phyloP scores from a whole-genome alignment of 495 filamentous ascomycete species.

The Lineolata rhizophorae region DNA sequence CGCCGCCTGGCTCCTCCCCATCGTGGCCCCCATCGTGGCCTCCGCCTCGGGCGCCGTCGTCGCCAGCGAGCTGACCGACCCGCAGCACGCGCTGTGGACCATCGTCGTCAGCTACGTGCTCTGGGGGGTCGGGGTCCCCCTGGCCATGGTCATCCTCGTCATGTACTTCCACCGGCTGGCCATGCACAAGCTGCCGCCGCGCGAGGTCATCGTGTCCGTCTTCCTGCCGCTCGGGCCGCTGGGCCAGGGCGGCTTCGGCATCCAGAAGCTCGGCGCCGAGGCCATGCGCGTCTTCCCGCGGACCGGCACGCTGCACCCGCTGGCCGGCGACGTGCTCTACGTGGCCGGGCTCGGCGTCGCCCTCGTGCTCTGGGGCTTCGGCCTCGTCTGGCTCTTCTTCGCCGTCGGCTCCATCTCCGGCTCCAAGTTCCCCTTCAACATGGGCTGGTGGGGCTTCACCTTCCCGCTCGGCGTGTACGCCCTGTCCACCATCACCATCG shows the following conservation, averaged over 20 bases:
- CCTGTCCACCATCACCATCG: slow-evolving; percentile 15
- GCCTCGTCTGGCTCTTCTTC: slow-evolving; percentile 38
- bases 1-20: slow-evolving; percentile 36
- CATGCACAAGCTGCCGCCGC: slow-evolving; percentile 31
- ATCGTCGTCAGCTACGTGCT: slow-evolving; percentile 32
- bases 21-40: slow-evolving; percentile 36
- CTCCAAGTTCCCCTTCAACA: slow-evolving; percentile 19
- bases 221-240: slow-evolving; percentile 41
- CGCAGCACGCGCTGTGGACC: slow-evolving; percentile 32
- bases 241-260: slow-evolving; percentile 34
- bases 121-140: slow-evolving; percentile 34
- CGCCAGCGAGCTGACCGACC: slow-evolving; percentile 27
- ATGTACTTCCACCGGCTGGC: slow-evolving; percentile 40
- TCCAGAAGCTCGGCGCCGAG: slow-evolving; percentile 32
- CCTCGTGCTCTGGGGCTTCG: slow-evolving; percentile 38
- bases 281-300: slow-evolving; percentile 26
- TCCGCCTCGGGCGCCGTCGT: slow-evolving; percentile 33
- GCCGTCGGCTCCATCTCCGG: slow-evolving; percentile 23
- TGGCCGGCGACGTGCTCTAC: slow-evolving; percentile 30
- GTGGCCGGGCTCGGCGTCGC: slow-evolving; percentile 27
- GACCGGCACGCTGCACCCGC: slow-evolving; percentile 22
- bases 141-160: slow-evolving; percentile 30
- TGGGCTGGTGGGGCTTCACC: slow-evolving; percentile 21
- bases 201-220: slow-evolving; percentile 35
- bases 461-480: slow-evolving; percentile 19